Base-by-base conservation (phyloP, 2,329 filamentous ascomycete genomes). In the Zymoseptoria pseudotritici region DNA sequence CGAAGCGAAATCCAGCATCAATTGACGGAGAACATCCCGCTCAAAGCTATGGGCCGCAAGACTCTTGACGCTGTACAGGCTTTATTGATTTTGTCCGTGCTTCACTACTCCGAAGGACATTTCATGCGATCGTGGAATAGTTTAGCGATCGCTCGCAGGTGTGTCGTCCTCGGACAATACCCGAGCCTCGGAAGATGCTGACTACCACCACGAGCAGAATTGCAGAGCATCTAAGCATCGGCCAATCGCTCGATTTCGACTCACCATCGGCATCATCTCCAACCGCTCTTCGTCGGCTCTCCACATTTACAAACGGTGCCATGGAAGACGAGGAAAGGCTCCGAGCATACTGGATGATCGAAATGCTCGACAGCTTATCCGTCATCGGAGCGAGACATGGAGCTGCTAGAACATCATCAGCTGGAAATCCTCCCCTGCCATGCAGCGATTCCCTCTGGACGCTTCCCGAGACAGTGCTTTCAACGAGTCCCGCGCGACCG, bases 341-440 rank as follows among this genome's bases (percentile, higher is more conserved):
- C 19, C 66, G 73, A 59, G 72, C 72, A 26, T 74, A 72, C 58
- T 74, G 73, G 72, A 74, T 74, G 72, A 71, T 68, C 4, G 71
- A 74, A 65, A 70, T 74, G 19, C 66, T 75, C 3, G 73, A 75
- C 55, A 68, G 68, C 26, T 69, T 72, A 20, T 72, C 71, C 0
- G 71, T 70, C 4, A 60, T 74, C 3, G 73, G 73, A 11, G 70
- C 60, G n/a, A 62, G 50, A 51, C 56, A 62, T 51, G 55, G 57
- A 20, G 26, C 53, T 26, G 60, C 51, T 8, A 68, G 22, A 65
- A 67, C 49, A 71, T 70, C 69, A 70, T 72, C 51, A 57, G 58
- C 64, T 63, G 31, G 66, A 57, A 54, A 62, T 11, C 60, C 67
- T 2, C 55, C 69, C 4, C 57, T 71, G 0, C 69, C 69, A 17